Percentiles rank a stretch among this genome's conserved stretches.
Evolutionary conservation across 768 basidiomycete genomes (phyloP).

Genomic region (Auricularia sp.): DNA sequence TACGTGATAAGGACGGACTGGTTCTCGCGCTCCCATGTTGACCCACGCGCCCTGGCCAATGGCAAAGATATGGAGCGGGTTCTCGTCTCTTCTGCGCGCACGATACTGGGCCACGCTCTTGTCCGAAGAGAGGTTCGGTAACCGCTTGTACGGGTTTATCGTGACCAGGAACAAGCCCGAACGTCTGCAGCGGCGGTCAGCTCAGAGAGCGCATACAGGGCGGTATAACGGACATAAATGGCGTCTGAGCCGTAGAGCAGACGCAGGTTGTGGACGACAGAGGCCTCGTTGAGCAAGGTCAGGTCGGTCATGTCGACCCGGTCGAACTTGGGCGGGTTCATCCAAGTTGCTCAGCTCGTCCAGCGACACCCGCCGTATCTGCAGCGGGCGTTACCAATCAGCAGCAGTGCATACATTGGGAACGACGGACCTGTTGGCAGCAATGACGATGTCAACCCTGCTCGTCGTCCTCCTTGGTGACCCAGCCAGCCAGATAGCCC

Average conservation of each 20-base stretch:
- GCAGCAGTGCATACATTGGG: no score
- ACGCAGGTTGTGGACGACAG: slow-evolving; percentile 95
- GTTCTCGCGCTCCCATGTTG: slow-evolving; percentile 95
- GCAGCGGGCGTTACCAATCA: slow-evolving; percentile 26
- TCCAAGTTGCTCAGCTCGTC: slow-evolving; percentile 83
- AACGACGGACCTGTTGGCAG: slow-evolving; percentile 25
- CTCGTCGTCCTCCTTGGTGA: slow-evolving; percentile 78
- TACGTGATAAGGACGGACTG: slow-evolving; percentile 98
- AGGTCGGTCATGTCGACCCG: slow-evolving; percentile 96
- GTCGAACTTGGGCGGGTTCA: slow-evolving; percentile 99
- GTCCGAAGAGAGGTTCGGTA: slow-evolving; percentile 76
- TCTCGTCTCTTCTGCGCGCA: slow-evolving; percentile 74
- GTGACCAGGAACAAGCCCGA: slow-evolving; percentile 96
- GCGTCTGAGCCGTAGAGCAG: slow-evolving; percentile 83
- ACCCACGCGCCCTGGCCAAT: slow-evolving; percentile 97
- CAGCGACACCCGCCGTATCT: slow-evolving; percentile 60
- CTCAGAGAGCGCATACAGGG: slow-evolving; percentile 23
- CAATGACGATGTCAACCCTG: slow-evolving; percentile 76
- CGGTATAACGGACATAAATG: slow-evolving; percentile 93
- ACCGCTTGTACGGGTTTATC: slow-evolving; percentile 89
- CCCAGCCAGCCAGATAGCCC: slow-evolving; percentile 92
- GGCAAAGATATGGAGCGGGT: slow-evolving; percentile 87
- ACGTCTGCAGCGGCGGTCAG: slow-evolving; percentile 41
- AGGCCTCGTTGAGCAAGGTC: slow-evolving; percentile 95
- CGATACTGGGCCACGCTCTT: slow-evolving; percentile 85